Evolutionary conservation across 768 basidiomycete species (phyloP).

Genomic region (Rhodotorula toruloides): DNA sequence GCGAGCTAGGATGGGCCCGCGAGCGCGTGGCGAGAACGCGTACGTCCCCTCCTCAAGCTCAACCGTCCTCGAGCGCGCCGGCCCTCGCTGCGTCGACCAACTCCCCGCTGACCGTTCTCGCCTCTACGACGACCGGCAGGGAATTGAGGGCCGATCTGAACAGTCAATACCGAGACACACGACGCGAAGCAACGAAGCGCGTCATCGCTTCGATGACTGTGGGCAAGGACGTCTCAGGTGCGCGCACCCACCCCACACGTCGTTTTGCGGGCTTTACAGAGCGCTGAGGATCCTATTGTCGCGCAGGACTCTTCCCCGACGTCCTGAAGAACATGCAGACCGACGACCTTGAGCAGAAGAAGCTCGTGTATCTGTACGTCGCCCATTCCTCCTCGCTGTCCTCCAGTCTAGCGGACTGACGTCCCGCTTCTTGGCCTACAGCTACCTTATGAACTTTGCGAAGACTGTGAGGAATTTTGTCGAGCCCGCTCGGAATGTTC

Average conservation of each 20-base stretch:
- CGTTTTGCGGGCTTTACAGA: constrained; percentile 54
- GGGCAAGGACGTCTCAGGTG: constrained; percentile 67
- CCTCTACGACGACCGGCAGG: not conserved
- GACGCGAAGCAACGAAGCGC: constrained; percentile 97
- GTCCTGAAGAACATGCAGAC: constrained; percentile 99
- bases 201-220: constrained; percentile 98
- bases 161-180: constrained; percentile 87
- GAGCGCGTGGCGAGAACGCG: constrained; percentile 36
- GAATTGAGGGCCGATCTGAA: constrained; percentile 96
- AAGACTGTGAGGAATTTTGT: constrained; percentile 56
- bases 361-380: constrained; percentile 61
- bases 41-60: not conserved
- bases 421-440: constrained; percentile 44
- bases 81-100: not conserved
- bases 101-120: not conserved
- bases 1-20: constrained; percentile 7
- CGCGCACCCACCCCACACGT: constrained; percentile 35
- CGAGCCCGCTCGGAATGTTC: no score
- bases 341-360: constrained; percentile 98
- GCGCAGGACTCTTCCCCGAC: constrained; percentile 83
- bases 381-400: not conserved
- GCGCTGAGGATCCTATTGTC: not conserved
- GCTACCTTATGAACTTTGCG: constrained; percentile 97
- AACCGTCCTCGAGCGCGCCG: not conserved
- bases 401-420: not conserved